phyloP scores from a whole-genome alignment of 768 basidiomycete genomes.

The Erythrobasidium yunnanense region DNA sequence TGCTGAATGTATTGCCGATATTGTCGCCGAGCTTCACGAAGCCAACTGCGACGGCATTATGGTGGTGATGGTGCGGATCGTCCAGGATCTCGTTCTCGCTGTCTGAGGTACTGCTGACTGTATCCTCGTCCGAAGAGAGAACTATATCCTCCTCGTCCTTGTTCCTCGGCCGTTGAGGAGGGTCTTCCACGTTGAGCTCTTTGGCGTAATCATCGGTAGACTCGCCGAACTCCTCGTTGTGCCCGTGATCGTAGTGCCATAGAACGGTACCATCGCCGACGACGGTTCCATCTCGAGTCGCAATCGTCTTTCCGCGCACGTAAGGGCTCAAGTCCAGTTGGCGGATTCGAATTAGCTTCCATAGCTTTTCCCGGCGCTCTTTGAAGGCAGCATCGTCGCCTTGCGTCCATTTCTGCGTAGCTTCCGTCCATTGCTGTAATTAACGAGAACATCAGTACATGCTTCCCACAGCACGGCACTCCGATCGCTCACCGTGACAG shows the following conservation, averaged over 20 bases:
- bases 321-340: slow-evolving; percentile 16
- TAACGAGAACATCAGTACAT: not conserved
- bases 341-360: slow-evolving; percentile 4
- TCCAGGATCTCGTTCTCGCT: slow-evolving; percentile 15
- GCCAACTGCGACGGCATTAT: slow-evolving; percentile 17
- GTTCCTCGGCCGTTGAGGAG: not conserved
- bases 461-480: slow-evolving; percentile 16
- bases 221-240: slow-evolving; percentile 8
- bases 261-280: slow-evolving; percentile 25
- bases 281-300: slow-evolving; percentile 32
- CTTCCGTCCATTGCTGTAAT: not conserved
- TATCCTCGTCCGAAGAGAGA: slow-evolving; percentile 12
- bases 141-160: not conserved
- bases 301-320: slow-evolving; percentile 26
- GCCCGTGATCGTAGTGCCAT: slow-evolving; percentile 21
- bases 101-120: not conserved
- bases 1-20: slow-evolving; percentile 12
- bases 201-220: slow-evolving; percentile 10
- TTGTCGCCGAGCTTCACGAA: slow-evolving; percentile 23
- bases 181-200: slow-evolving; percentile 15
- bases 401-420: slow-evolving; percentile 12
- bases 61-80: slow-evolving; percentile 26
- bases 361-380: not conserved
- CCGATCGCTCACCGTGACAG: not conserved
- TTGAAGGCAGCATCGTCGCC: not conserved